Evolutionary conservation across 345 rosid genomes (phyloP), one percentile per base, ranked within the genome.

Genomic region (Linum lewisii): DNA sequence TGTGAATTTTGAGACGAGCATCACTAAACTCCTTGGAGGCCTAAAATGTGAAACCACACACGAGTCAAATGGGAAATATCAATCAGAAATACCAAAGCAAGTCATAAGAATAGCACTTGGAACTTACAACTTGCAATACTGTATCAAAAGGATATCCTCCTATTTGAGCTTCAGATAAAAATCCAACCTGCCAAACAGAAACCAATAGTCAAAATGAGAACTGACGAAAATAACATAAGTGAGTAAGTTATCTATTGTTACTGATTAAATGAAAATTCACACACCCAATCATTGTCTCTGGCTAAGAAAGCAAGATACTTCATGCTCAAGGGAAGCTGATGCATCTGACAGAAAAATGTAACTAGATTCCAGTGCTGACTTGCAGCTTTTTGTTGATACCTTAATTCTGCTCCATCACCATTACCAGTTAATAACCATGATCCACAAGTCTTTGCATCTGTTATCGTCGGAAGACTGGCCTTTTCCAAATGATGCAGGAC

Each of bases 271-370:
- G 47, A 69, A 54, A 64, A 57, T 61, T 20, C 34, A 67, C 70
- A 59, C 85, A 93, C 99, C 99, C 99, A 93, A 66, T 93, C 99
- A 83, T 85, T 93, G 69, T 93, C 99, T 81, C 79, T 81, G 62
- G 99, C 99, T 67, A 93, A 79, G 56, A 81, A 66, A 55, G 88
- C 80, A 78, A 93, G 95, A 75, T 93, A 93, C 77, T 84, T 89
- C 57, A 95, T 87, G 79, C 97, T 93, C 66, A 80, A 66, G 14
- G 94, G 91, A 76, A 93, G 87, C 54, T 81, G 87, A 75, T 89
- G 99, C 85, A 85, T 82, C 81, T 78, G 95, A 72, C 99, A 89
- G 71, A 85, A 93, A 52, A 75, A 72, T 24, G 89, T 78, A 72
- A 93, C 99, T 69, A 93, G 78, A 84, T 77, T 85, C 99, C 99